Conservation (phyloP, 2,329 filamentous ascomycete species). For the Cladosporium sphaerospermum region DNA sequence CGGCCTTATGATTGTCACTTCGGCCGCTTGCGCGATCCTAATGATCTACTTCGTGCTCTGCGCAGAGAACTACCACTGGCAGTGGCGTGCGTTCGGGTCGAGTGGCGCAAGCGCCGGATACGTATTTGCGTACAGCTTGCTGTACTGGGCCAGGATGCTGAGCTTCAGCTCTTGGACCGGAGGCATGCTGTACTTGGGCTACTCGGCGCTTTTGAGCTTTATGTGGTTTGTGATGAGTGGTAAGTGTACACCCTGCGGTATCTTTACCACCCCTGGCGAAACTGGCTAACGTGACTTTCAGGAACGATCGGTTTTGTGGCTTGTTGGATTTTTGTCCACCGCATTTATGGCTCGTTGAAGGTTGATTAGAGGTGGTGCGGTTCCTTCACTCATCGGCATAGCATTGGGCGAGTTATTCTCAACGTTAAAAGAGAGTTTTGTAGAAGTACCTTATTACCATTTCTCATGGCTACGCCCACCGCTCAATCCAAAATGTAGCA, state of each 20-base stretch:
- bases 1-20: slow-evolving; percentile 92
- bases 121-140: slow-evolving; percentile 82
- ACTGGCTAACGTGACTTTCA: slow-evolving; percentile 35
- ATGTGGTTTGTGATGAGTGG: slow-evolving; percentile 91
- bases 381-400: not conserved
- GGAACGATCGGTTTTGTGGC: slow-evolving; percentile 94
- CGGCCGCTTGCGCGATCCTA: slow-evolving; percentile 82
- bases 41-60: slow-evolving; percentile 96
- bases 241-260: slow-evolving; percentile 44
- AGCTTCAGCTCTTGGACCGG: slow-evolving; percentile 79
- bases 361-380: slow-evolving; percentile 54
- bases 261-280: not conserved
- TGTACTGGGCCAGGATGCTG: slow-evolving; percentile 86
- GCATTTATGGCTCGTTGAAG: slow-evolving; percentile 97
- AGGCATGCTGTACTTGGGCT: slow-evolving; percentile 86
- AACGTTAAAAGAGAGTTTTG: too few relatives aligned
- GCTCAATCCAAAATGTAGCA: too few relatives aligned
- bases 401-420: not conserved
- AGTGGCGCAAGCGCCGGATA: slow-evolving; percentile 87
- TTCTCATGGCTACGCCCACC: too few relatives aligned
- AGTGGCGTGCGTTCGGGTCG: slow-evolving; percentile 90
- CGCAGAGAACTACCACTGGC: slow-evolving; percentile 97
- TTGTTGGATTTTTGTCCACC: slow-evolving; percentile 88
- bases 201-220: slow-evolving; percentile 82
- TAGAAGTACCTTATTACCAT: too few relatives aligned